A percentile compares a stretch with the other conserved stretches of the same genome.
These are phyloP conservation scores for Rhodosporidiobolus sp. DNA, from an alignment of 768 basidiomycete species.

Conservation along the genomic window DNA sequence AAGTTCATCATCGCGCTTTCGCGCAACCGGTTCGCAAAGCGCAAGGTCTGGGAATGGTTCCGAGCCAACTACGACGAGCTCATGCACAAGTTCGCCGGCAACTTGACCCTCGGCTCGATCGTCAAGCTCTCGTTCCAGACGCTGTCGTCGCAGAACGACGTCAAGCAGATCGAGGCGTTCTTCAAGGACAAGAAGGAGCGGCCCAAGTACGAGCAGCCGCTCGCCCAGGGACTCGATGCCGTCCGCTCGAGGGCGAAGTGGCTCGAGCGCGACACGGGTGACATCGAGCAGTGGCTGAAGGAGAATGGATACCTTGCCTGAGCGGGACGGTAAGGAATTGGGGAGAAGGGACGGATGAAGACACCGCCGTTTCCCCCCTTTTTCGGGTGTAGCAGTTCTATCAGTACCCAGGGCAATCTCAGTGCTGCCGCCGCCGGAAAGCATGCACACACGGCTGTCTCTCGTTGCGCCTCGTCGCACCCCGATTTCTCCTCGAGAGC, in stretches of 20 bases:
- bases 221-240: slow-evolving; percentile 67
- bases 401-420: too few species aligned
- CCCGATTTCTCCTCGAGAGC: too few species aligned
- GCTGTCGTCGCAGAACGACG: slow-evolving; percentile 68
- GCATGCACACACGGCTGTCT: too few species aligned
- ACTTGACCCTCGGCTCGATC: slow-evolving; percentile 55
- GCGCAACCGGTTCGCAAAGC: slow-evolving; percentile 59
- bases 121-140: slow-evolving; percentile 51
- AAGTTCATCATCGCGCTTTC: slow-evolving; percentile 64
- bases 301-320: slow-evolving; percentile 6
- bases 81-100: too few species aligned
- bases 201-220: slow-evolving; percentile 65
- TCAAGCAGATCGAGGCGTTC: slow-evolving; percentile 62
- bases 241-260: slow-evolving; percentile 62
- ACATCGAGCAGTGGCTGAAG: slow-evolving; percentile 44
- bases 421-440: too few species aligned
- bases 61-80: slow-evolving; percentile 62
- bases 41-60: slow-evolving; percentile 62
- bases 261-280: slow-evolving; percentile 53
- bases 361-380: too few species aligned
- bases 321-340: too few species aligned
- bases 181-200: slow-evolving; percentile 65
- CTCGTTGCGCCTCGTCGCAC: too few species aligned
- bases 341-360: too few species aligned
- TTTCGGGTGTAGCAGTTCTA: too few species aligned